Percentiles rank a stretch among this genome's conserved stretches.
These are phyloP conservation scores for Verticillium isaacii DNA, from an alignment of 2,329 filamentous ascomycete species.

Conservation along the genomic window DNA sequence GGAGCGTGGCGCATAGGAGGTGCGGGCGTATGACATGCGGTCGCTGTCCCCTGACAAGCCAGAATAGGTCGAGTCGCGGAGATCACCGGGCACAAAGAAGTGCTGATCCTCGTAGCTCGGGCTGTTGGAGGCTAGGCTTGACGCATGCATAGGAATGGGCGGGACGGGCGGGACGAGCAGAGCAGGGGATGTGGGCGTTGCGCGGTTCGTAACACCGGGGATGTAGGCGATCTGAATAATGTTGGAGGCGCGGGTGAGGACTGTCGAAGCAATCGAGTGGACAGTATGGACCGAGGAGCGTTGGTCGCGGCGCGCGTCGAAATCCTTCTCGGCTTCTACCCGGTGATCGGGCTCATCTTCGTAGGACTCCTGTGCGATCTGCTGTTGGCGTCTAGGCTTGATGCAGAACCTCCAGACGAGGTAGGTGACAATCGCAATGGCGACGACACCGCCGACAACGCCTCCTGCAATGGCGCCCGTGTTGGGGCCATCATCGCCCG, in stretches of 20 bases:
- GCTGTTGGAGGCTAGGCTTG: slow-evolving; percentile 42
- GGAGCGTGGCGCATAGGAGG: slow-evolving; percentile 55
- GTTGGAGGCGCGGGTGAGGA: slow-evolving; percentile 93
- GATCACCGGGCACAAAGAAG: slow-evolving; percentile 87
- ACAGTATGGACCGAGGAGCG: slow-evolving; percentile 81
- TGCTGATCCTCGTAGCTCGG: slow-evolving; percentile 70
- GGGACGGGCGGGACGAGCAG: slow-evolving; percentile 88
- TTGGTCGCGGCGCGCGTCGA: slow-evolving; percentile 49
- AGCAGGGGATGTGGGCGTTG: slow-evolving; percentile 75
- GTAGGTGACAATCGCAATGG: slow-evolving; percentile 70
- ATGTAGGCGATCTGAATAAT: slow-evolving; percentile 99
- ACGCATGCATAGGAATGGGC: slow-evolving; percentile 71
- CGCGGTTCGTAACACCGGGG: slow-evolving; percentile 90
- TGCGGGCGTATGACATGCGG: slow-evolving; percentile 56
- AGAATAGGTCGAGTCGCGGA: slow-evolving; percentile 88
- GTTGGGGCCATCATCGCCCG: slow-evolving; percentile 49
- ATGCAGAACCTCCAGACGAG: slow-evolving; percentile 85
- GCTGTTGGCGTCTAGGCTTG: slow-evolving; percentile 69
- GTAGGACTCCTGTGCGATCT: slow-evolving; percentile 48
- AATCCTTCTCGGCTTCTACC: slow-evolving; percentile 47
- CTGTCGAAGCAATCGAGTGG: slow-evolving; percentile 88
- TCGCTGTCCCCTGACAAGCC: slow-evolving; percentile 62
- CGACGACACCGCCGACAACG: slow-evolving; percentile 77
- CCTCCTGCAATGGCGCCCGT: slow-evolving; percentile 87
- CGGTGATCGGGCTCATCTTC: slow-evolving; percentile 56